These are phyloP conservation scores for Raddia distichophylla DNA, from an alignment of 176 grass and related monocot genomes.

Conservation along the genomic window DNA sequence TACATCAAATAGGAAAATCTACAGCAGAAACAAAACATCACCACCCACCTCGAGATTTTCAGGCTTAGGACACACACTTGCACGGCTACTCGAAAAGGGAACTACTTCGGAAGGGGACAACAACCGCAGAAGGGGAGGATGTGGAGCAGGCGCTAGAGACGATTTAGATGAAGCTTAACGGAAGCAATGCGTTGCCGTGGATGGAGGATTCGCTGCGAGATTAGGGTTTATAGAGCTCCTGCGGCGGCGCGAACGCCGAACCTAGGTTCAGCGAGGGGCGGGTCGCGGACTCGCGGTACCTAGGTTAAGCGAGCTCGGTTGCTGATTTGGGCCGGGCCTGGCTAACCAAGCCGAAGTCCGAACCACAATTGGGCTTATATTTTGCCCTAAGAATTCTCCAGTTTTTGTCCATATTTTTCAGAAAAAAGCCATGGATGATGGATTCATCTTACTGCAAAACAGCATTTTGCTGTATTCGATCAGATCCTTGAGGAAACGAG, in stretches of 20 bases:
- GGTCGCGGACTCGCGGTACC: too few species aligned
- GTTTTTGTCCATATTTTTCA: not conserved
- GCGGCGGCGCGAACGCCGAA: not conserved
- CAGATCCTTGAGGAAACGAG: not conserved
- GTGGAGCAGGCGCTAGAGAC: not conserved
- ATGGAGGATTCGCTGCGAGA: not conserved
- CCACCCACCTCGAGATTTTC: not conserved
- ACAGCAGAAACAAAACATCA: constrained; percentile 5
- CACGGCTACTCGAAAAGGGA: too few species aligned
- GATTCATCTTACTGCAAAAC: not conserved
- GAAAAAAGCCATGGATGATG: not conserved
- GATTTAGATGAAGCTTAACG: not conserved
- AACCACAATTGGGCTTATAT: not conserved
- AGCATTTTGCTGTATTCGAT: not conserved
- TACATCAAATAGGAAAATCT: not conserved
- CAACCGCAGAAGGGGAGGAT: not conserved
- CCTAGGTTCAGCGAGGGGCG: constrained; percentile 22
- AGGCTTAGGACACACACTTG: not conserved
- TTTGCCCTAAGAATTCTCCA: not conserved
- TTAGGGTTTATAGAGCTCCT: not conserved
- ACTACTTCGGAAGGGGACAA: not conserved
- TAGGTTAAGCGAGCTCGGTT: not conserved
- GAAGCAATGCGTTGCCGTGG: not conserved
- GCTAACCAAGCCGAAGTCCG: not conserved
- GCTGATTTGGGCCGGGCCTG: not conserved